Percentiles rank a stretch among this genome's conserved stretches.
Conservation (phyloP, 352 stramenopile genomes). For the Peronospora tabacina region DNA sequence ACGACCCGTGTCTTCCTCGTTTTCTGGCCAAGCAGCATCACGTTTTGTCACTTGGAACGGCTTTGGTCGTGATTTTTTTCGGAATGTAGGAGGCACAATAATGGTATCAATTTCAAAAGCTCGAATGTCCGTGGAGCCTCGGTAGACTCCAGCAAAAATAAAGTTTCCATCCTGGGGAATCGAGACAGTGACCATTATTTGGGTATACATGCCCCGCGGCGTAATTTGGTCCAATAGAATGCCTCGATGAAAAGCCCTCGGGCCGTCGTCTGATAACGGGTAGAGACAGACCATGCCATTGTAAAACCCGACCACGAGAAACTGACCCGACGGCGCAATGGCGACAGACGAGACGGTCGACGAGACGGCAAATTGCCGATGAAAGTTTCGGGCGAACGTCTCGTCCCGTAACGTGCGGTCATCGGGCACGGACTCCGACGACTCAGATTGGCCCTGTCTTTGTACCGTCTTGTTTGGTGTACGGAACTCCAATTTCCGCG, state of each 20-base stretch:
- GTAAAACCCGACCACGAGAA: constrained; percentile 75
- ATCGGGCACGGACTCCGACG: too few species aligned
- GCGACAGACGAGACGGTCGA: constrained; percentile 79
- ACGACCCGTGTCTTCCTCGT: constrained; percentile 21
- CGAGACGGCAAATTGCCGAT: constrained; percentile 53
- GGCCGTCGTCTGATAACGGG: constrained; percentile 28
- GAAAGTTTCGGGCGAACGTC: too few species aligned
- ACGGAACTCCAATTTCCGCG: constrained; percentile 42
- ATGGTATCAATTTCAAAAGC: constrained; percentile 80
- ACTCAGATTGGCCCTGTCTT: too few species aligned
- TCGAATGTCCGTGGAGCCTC: constrained; percentile 80
- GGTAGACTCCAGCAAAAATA: constrained; percentile 81
- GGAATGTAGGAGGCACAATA: constrained; percentile 41
- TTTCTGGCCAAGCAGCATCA: constrained; percentile 11
- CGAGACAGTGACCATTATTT: constrained; percentile 71
- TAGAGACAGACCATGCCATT: constrained; percentile 60
- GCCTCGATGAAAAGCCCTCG: constrained; percentile 57
- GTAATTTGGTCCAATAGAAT: constrained; percentile 79
- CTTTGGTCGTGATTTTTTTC: too few species aligned
- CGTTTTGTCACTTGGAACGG: constrained; percentile 7
- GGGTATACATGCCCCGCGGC: constrained; percentile 72
- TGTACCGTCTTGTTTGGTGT: constrained; percentile 40
- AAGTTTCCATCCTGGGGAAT: constrained; percentile 74
- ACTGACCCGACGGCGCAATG: constrained; percentile 53
- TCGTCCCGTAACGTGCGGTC: too few species aligned